Base-by-base conservation (phyloP, 805 yeast genomes). In the Cyberlindnera maritima region DNA sequence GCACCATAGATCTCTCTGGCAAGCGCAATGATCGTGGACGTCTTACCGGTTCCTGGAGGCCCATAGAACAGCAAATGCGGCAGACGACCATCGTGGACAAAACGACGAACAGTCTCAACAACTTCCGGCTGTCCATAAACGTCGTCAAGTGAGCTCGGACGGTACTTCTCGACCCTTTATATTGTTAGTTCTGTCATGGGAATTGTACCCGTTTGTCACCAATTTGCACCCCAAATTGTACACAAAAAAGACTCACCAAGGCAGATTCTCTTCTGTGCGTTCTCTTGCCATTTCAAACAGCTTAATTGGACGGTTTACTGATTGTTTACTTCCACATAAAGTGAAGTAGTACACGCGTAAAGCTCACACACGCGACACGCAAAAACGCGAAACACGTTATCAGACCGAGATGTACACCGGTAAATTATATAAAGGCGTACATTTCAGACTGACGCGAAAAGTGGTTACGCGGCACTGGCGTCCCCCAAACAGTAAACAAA, bases 31-130 rank as follows among this genome's bases (percentile, higher is more conserved):
- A 89, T 85, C 3, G 96, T 88, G 3, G 96, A 85, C 0, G 96
- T 89, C 64, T 89, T 89, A 55, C 96, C 96, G 0, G 96, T 89
- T 18, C 96, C 96, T 15, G 96, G 96, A 1, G 96, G 96, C 0
- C 96, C 97, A 65, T 94, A 94, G 67, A 94, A 94, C 43, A 94
- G 72, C 55, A 94, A 69, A 68, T 94, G 99, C 2, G 99, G 99
- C 32, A 92, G 71, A 56, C 81, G 80, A 11, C 94, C 91, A 50
- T 85, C 88, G 50, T 80, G 77, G 15, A 91, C 90, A 65, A 92
- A 94, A 61, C 81, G 84, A 36, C 90, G 78, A 15, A 94, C 88
- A 19, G 97, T 92, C 29, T 78, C 76, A 7, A 94, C 88, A 26
- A 90, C 88, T 41, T 86, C 94, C 41, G 79, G 80, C 62, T 94